Base-by-base conservation (phyloP, 1,284 basidiomycete species). In the Salmacisia buchloeana region DNA sequence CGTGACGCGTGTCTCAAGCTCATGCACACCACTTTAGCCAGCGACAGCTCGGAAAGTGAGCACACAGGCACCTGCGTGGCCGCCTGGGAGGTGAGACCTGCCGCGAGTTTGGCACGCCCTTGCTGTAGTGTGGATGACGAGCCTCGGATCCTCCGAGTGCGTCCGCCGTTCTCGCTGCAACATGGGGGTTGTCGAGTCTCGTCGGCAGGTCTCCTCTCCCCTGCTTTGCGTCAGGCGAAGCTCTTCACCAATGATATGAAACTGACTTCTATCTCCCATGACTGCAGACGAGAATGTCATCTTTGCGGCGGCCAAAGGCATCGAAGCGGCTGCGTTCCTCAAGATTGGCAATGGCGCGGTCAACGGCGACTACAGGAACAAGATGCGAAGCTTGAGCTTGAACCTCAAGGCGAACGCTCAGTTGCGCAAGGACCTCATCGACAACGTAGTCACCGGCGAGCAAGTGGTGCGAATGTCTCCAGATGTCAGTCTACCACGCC, bases 381-480 rank as follows among this genome's bases (percentile, higher is more conserved):
- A 92, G 81, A 90, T 97, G 66, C 88, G 94, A 31, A 88, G 88
- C n/a, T 82, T 97, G 39, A 94, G 86, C 77, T 88, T 96, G 72
- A 97, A 89, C 80, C 83, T 98, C 71, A 97, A 96, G 80, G 94
- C 96, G 81, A 97, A 98, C 80, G 93, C 93, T 9, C 85, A 85
- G 25, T 81, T 98, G 60, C 85, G 94, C 35, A 89, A 89, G 75
- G 88, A 86, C 71, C 87, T 98, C 64, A 88, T 94, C 21, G 85
- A 87, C 56, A 93, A 93, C 0, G 88, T 90, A 29, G 82, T 97
- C 0, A 72, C 85, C 0, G 85, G 88, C 0, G 85, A 86, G 29
- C 86, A 83, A 70, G 86, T 97, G 59, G 87, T 87, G 63, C 86
- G 81, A 38, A 94, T 97, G 92, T 84, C 85, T 1, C 91, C 89